A percentile compares a stretch with the other conserved stretches of the same genome.
Evolutionary conservation across 768 basidiomycete genomes (phyloP).

Genomic region (Tulasnella sp.): DNA sequence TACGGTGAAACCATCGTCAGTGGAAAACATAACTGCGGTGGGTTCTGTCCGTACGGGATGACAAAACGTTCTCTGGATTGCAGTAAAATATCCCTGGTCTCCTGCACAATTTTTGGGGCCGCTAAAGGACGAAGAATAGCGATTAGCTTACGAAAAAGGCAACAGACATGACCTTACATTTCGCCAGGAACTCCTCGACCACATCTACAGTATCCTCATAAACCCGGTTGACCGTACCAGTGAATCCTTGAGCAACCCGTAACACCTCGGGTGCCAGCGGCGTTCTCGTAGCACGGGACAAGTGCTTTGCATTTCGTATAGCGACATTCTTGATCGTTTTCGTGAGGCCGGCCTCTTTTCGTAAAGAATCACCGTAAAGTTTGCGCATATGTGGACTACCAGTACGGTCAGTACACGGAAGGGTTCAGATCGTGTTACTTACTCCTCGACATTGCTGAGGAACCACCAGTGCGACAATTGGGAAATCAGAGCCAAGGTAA

Average conservation of each 20-base stretch:
- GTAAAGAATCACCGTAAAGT: constrained; percentile 82
- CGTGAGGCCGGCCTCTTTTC: constrained; percentile 93
- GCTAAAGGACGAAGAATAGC: constrained; percentile 34
- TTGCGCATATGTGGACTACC: constrained; percentile 94
- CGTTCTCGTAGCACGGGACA: constrained; percentile 65
- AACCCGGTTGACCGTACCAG: constrained; percentile 90
- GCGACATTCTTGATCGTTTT: constrained; percentile 96
- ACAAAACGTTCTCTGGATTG: constrained; percentile 84
- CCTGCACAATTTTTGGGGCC: constrained; percentile 85
- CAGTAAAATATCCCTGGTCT: constrained; percentile 81
- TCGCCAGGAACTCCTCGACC: constrained; percentile 85
- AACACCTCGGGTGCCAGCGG: constrained; percentile 51
- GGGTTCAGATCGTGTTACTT: constrained; percentile 24
- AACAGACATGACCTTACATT: constrained; percentile 45
- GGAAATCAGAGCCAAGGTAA: constrained; percentile 68
- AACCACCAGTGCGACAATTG: constrained; percentile 95
- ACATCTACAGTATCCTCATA: constrained; percentile 87
- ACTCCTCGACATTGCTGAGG: constrained; percentile 85
- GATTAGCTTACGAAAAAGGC: not conserved
- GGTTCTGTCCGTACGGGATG: constrained; percentile 56
- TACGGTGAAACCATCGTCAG: constrained; percentile 20
- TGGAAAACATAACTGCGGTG: not conserved
- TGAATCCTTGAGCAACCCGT: constrained; percentile 77
- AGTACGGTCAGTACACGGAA: not conserved
- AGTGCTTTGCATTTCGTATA: constrained; percentile 59